Evolutionary conservation across 1,284 basidiomycete species (phyloP).

Genomic region (Leucoagaricus sp.): DNA sequence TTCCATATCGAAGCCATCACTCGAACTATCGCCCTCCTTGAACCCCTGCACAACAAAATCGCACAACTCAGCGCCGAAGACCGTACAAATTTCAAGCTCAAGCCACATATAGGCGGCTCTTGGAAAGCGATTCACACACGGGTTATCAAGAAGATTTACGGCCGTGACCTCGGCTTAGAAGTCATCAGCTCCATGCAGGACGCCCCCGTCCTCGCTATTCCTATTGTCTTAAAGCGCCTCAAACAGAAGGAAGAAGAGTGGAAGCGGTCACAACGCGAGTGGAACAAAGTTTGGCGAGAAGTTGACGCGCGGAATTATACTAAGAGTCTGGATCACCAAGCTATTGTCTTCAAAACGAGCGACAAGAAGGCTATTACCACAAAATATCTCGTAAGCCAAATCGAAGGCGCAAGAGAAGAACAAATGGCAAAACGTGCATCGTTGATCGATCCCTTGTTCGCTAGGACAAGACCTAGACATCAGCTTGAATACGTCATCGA

Average conservation of each 20-base stretch:
- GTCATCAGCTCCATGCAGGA: constrained; percentile 94
- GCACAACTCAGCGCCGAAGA: constrained; percentile 82
- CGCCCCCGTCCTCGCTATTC: constrained; percentile 88
- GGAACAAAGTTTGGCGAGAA: constrained; percentile 99
- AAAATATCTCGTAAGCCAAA: constrained; percentile 87
- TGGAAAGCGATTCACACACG: constrained; percentile 93
- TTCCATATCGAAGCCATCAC: constrained; percentile 98
- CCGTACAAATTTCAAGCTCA: constrained; percentile 83
- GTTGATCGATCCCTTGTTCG: constrained; percentile 76
- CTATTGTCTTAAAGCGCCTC: constrained; percentile 88
- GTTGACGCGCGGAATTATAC: constrained; percentile 93
- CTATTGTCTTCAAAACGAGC: constrained; percentile 85
- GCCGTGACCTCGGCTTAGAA: constrained; percentile 83
- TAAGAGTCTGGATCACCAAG: constrained; percentile 94
- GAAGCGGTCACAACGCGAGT: constrained; percentile 98
- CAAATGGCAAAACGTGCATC: constrained; percentile 80
- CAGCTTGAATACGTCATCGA: constrained; percentile 84
- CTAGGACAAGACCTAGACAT: constrained; percentile 69
- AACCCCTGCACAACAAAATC: constrained; percentile 92
- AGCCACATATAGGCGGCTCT: constrained; percentile 87
- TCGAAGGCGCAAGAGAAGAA: constrained; percentile 87
- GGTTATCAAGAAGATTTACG: constrained; percentile 97
- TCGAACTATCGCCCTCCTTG: constrained; percentile 89
- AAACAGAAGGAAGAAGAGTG: constrained; percentile 99
- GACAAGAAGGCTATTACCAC: constrained; percentile 91